phyloP scores from a whole-genome alignment of 2,329 filamentous ascomycete species.

The Alternaria triticimaculans region DNA sequence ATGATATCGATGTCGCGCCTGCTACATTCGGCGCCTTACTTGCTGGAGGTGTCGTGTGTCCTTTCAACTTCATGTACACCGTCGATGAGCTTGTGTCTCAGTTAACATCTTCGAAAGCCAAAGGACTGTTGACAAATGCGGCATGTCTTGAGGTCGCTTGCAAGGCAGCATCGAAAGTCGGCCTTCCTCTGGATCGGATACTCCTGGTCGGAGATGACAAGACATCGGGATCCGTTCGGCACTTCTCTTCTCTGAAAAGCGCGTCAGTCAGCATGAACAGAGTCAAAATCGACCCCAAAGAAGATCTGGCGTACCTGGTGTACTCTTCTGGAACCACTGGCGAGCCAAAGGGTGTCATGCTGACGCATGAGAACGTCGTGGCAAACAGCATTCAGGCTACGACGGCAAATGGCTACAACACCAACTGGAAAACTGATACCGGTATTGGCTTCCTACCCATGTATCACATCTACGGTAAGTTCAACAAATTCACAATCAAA shows the following conservation, averaged over 20 bases:
- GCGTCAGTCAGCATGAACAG: neutral
- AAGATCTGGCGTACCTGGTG: conserved; percentile 15
- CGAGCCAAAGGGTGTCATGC: conserved; percentile 52
- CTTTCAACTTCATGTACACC: conserved; percentile 23
- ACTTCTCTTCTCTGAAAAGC: neutral
- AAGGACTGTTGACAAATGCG: conserved; percentile 8
- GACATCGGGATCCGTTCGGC: neutral
- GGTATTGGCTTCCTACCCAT: conserved; percentile 53
- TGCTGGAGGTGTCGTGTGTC: conserved; percentile 29
- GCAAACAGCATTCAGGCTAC: conserved; percentile 47
- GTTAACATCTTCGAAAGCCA: conserved; percentile 13
- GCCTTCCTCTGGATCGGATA: neutral
- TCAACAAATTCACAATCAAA: conserved; percentile 27
- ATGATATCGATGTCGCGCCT: neutral
- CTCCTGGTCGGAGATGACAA: neutral
- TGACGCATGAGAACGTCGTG: conserved; percentile 50
- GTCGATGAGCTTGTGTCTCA: conserved; percentile 22
- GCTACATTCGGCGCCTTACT: conserved; percentile 20
- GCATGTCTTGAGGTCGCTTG: neutral
- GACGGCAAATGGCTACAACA: conserved; percentile 28
- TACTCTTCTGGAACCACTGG: conserved; percentile 48
- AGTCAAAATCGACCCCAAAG: conserved; percentile 9
- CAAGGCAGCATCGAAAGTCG: neutral
- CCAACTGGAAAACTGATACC: conserved; percentile 32
- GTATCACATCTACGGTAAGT: conserved; percentile 53